Evolutionary conservation across 169 alveolate genomes (phyloP).

Genomic region (Plasmodium knowlesi): DNA sequence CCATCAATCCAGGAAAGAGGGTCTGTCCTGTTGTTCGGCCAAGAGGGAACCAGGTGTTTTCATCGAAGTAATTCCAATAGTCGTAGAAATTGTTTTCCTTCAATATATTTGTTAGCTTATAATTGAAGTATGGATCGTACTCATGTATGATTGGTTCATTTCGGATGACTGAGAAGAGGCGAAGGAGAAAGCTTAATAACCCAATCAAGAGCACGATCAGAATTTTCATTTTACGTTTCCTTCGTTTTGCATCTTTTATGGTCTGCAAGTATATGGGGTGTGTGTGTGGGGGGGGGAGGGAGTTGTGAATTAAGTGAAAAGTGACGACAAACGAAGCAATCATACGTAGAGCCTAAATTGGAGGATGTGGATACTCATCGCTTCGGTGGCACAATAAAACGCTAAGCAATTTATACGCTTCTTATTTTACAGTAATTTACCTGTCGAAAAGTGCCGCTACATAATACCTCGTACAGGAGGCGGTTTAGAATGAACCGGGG

Average conservation of each 20-base stretch:
- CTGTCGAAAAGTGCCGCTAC: background rate
- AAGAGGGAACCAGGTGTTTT: slow-evolving; percentile 97
- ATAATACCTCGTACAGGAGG: background rate
- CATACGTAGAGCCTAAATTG: background rate
- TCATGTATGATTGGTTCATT: slow-evolving; percentile 98
- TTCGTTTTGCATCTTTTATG: background rate
- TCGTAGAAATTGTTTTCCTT: slow-evolving; percentile 94
- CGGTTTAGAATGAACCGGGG: slow-evolving; percentile 15
- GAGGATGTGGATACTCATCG: background rate
- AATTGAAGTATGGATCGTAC: slow-evolving; percentile 99
- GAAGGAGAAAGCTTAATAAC: slow-evolving; percentile 87
- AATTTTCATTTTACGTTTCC: slow-evolving; percentile 13
- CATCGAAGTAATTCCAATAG: slow-evolving; percentile 98
- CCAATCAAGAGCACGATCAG: slow-evolving; percentile 74
- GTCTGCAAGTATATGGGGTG: background rate
- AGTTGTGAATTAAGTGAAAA: background rate
- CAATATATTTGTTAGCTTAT: slow-evolving; percentile 95
- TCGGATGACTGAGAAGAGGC: slow-evolving; percentile 96
- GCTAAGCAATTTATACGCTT: background rate
- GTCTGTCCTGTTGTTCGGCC: slow-evolving; percentile 99
- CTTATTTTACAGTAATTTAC: background rate
- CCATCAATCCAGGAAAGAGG: slow-evolving; percentile 98
- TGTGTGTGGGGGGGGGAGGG: background rate
- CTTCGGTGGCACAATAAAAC: background rate
- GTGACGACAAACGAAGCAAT: background rate